These are phyloP conservation scores for Cryptococcus maquisensis DNA, from an alignment of 1,284 basidiomycete species.

Conservation along the genomic window DNA sequence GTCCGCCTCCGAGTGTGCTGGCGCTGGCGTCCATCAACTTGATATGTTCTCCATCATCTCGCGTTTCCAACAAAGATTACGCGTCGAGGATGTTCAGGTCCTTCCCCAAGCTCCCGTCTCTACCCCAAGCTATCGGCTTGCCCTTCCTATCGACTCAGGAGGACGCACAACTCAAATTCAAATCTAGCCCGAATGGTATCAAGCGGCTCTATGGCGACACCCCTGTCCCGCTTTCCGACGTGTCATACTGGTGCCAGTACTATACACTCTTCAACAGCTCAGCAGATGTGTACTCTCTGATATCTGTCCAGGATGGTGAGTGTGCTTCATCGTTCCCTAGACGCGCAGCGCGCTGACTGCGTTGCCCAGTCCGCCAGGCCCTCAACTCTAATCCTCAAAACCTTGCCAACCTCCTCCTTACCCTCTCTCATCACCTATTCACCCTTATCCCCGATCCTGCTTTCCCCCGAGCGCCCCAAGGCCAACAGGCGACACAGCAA, in stretches of 20 bases:
- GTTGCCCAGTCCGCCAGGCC: slow-evolving; percentile 65
- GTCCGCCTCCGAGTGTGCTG: not conserved
- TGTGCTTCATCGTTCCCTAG: slow-evolving; percentile 9
- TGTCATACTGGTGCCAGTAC: slow-evolving; percentile 79
- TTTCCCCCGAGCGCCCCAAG: slow-evolving; percentile 68
- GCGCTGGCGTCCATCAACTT: too few species aligned
- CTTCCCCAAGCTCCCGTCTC: slow-evolving; percentile 42
- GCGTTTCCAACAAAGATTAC: not conserved
- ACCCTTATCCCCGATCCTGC: slow-evolving; percentile 73
- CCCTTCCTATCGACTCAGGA: slow-evolving; percentile 57
- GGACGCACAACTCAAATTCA: slow-evolving; percentile 81
- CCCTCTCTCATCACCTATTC: slow-evolving; percentile 70
- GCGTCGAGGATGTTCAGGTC: slow-evolving; percentile 30
- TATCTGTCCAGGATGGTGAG: slow-evolving; percentile 78
- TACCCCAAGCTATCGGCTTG: slow-evolving; percentile 47
- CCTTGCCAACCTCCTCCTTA: slow-evolving; percentile 70
- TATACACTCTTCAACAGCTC: slow-evolving; percentile 76
- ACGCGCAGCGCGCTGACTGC: not conserved
- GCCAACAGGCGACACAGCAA: slow-evolving; percentile 43
- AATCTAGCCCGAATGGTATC: slow-evolving; percentile 71
- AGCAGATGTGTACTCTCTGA: slow-evolving; percentile 80
- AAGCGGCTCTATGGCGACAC: slow-evolving; percentile 65
- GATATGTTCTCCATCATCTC: not conserved
- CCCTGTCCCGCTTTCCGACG: slow-evolving; percentile 67
- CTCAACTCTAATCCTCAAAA: slow-evolving; percentile 78